A percentile compares a stretch with the other conserved stretches of the same genome.
Conservation (phyloP, 257 asterid genomes). For the Fraxinus excelsior region DNA sequence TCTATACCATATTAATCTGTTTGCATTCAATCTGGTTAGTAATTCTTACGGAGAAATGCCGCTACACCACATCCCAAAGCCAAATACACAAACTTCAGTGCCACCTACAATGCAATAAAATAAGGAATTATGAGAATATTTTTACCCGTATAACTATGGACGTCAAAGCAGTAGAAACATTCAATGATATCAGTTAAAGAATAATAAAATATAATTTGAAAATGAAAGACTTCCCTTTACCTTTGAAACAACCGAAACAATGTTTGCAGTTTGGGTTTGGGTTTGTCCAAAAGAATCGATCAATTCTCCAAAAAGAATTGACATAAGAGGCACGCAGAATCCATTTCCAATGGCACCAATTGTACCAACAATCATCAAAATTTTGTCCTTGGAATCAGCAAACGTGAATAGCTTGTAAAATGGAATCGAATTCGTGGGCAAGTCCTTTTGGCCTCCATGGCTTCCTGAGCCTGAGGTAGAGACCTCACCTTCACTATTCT, state of each 20-base stretch:
- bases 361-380: constrained; percentile 54
- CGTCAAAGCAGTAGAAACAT: not conserved
- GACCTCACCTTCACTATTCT: constrained; percentile 1
- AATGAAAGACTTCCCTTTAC: constrained; percentile 20
- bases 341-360: constrained; percentile 63
- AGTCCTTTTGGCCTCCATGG: not conserved
- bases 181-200: not conserved
- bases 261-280: constrained; percentile 24
- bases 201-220: not conserved
- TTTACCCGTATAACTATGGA: not conserved
- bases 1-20: not conserved
- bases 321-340: constrained; percentile 48
- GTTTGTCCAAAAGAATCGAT: constrained; percentile 58
- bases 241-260: constrained; percentile 54
- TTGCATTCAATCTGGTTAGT: not conserved
- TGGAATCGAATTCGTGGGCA: constrained; percentile 37
- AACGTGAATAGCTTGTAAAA: constrained; percentile 57
- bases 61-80: constrained; percentile 63
- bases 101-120: constrained; percentile 34
- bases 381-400: constrained; percentile 55
- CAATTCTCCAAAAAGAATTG: constrained; percentile 55
- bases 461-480: constrained; percentile 8
- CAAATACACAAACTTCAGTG: constrained; percentile 58
- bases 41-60: constrained; percentile 60
- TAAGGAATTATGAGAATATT: not conserved